A percentile compares a stretch with the other conserved stretches of the same genome.
These are phyloP conservation scores for Pichia manshurica DNA, from an alignment of 805 yeast species.

Conservation along the genomic window DNA sequence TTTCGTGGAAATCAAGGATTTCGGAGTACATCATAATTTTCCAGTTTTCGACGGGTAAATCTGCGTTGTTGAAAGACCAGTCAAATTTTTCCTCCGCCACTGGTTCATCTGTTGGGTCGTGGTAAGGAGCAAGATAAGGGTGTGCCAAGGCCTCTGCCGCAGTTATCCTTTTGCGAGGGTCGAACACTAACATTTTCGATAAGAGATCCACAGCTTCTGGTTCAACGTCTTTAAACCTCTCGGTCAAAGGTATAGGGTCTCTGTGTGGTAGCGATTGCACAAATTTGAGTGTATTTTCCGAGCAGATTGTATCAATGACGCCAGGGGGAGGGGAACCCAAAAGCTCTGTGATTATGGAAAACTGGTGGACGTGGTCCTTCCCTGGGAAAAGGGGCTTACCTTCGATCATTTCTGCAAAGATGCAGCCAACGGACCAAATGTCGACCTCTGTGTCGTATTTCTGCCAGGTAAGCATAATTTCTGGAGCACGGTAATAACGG, in stretches of 20 bases:
- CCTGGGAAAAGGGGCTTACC: conserved; percentile 71
- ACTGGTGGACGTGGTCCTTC: conserved; percentile 96
- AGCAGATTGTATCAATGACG: conserved; percentile 92
- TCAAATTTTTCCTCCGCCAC: conserved; percentile 88
- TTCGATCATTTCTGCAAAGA: conserved; percentile 61
- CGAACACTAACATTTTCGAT: conserved; percentile 88
- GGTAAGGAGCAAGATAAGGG: conserved; percentile 90
- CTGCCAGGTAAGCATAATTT: conserved; percentile 68
- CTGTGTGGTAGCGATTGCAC: conserved; percentile 90
- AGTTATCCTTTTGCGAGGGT: conserved; percentile 88
- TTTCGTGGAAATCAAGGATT: conserved; percentile 92
- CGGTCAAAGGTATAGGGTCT: conserved; percentile 83
- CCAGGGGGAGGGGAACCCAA: conserved; percentile 92
- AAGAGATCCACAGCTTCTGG: conserved; percentile 84
- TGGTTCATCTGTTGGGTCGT: conserved; percentile 97
- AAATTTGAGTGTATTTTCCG: conserved; percentile 90
- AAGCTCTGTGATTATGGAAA: conserved; percentile 91
- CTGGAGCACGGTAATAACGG: conserved; percentile 82
- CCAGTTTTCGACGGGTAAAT: conserved; percentile 96
- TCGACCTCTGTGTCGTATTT: conserved; percentile 74
- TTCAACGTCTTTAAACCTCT: conserved; percentile 73
- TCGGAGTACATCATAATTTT: conserved; percentile 98
- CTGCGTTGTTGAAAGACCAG: conserved; percentile 98
- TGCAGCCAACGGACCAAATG: conserved; percentile 78
- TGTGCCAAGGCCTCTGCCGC: conserved; percentile 88